Conservation (phyloP, 2,329 filamentous ascomycete species). For the Fusarium sp. region DNA sequence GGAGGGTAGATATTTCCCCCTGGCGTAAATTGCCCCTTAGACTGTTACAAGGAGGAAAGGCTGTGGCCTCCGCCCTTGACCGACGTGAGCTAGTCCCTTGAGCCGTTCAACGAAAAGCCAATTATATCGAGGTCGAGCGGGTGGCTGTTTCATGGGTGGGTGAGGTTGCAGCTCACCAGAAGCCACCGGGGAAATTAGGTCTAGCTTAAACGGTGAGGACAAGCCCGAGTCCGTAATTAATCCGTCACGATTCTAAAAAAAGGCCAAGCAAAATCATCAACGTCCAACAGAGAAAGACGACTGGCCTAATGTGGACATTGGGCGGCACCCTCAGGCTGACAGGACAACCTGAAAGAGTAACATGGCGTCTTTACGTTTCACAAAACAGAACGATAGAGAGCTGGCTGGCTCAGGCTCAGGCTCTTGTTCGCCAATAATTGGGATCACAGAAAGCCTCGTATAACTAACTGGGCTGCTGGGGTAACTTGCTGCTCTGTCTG, state of each 20-base stretch:
- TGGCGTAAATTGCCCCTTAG: slow-evolving; percentile 18
- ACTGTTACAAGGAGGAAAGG: slow-evolving; percentile 20
- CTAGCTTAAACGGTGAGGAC: slow-evolving; percentile 37
- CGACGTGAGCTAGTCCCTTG: slow-evolving; percentile 7
- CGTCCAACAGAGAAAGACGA: slow-evolving; percentile 6
- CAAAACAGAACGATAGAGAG: not conserved
- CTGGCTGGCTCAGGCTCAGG: not conserved
- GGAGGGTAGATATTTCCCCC: slow-evolving; percentile 3
- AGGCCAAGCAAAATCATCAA: slow-evolving; percentile 9
- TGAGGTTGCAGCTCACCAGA: slow-evolving; percentile 15
- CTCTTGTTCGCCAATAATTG: slow-evolving; percentile 2
- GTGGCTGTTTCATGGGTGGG: slow-evolving; percentile 37
- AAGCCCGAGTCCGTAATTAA: slow-evolving; percentile 37
- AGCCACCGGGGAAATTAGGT: slow-evolving; percentile 10
- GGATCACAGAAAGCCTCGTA: slow-evolving; percentile 32
- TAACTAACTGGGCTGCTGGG: slow-evolving; percentile 10
- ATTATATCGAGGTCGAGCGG: slow-evolving; percentile 14
- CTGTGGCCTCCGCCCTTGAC: slow-evolving; percentile 16
- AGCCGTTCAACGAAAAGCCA: slow-evolving; percentile 8
- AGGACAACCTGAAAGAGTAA: slow-evolving; percentile 19
- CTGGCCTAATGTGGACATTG: slow-evolving; percentile 10
- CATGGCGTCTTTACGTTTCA: not conserved
- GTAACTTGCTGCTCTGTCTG: slow-evolving; percentile 6
- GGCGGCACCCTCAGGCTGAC: slow-evolving; percentile 19
- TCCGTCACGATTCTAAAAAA: slow-evolving; percentile 41